Conservation (phyloP, 352 stramenopile genomes). For the Pelagophyceae sp. region DNA sequence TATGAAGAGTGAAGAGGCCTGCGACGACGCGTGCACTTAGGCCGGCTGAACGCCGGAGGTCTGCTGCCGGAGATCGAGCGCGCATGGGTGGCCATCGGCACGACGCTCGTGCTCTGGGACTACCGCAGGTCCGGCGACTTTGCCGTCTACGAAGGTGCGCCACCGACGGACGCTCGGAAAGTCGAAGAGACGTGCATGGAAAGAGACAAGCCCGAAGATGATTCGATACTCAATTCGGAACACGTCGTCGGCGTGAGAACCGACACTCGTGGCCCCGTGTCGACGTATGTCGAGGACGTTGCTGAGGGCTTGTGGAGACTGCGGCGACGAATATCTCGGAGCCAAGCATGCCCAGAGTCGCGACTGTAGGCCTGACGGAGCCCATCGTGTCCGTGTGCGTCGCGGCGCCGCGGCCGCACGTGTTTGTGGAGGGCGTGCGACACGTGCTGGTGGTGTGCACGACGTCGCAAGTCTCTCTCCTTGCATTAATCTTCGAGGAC, state of each 20-base stretch:
- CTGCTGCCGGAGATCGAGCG: constrained; percentile 11
- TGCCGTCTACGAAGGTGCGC: not conserved
- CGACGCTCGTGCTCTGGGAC: constrained; percentile 3
- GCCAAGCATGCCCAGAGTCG: too few relatives aligned
- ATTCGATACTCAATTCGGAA: too few relatives aligned
- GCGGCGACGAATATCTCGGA: not conserved
- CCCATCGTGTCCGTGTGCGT: not conserved
- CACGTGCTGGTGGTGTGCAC: not conserved
- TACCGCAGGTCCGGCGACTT: not conserved
- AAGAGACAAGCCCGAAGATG: too few relatives aligned
- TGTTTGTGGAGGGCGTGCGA: not conserved
- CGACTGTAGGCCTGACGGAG: not conserved
- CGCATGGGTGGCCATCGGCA: not conserved
- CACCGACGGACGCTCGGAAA: too few relatives aligned
- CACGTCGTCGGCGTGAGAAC: too few relatives aligned
- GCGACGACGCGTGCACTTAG: not conserved
- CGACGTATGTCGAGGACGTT: too few relatives aligned
- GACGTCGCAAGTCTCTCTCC: not conserved
- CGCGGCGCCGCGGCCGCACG: not conserved
- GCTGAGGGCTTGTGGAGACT: too few relatives aligned
- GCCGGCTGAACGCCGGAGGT: not conserved
- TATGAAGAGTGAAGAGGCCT: not conserved
- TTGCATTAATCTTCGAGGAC: not conserved
- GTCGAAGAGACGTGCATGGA: too few relatives aligned
- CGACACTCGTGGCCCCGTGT: too few relatives aligned